phyloP scores from a whole-genome alignment of 169 alveolate genomes.

The Cryptosporidium baileyi region DNA sequence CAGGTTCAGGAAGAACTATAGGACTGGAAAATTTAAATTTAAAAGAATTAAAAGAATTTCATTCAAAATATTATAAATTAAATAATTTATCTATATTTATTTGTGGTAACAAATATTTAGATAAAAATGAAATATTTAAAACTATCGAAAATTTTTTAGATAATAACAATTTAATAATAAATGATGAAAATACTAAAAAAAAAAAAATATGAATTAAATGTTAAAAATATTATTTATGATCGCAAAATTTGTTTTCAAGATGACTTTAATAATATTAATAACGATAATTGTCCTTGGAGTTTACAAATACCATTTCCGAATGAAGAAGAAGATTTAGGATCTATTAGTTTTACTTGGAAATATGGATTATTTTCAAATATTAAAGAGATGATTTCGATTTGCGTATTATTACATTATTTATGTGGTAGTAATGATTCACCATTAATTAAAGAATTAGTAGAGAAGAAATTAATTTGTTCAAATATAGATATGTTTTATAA shows the following conservation, averaged over 20 bases:
- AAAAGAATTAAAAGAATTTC: constrained; percentile 22
- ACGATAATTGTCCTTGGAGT: background rate
- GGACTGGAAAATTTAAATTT: constrained; percentile 4
- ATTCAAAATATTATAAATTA: constrained; percentile 9
- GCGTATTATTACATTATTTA: constrained; percentile 26
- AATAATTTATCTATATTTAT: constrained; percentile 26
- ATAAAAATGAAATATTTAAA: background rate
- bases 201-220: background rate
- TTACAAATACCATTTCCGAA: constrained; percentile 31
- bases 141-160: background rate
- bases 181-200: background rate
- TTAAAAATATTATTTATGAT: background rate
- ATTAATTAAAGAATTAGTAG: constrained; percentile 34
- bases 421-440: constrained; percentile 52
- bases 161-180: background rate
- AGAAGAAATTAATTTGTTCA: constrained; percentile 8
- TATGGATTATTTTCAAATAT: constrained; percentile 20
- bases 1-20: constrained; percentile 35
- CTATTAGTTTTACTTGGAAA: constrained; percentile 29
- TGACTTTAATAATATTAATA: no score
- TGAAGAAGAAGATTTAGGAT: constrained; percentile 55
- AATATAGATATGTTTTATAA: constrained; percentile 22
- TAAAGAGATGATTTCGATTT: constrained; percentile 32
- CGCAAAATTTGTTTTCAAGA: background rate
- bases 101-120: background rate